Evolutionary conservation across 768 basidiomycete genomes (phyloP).

Genomic region (Termitomyces sp.): DNA sequence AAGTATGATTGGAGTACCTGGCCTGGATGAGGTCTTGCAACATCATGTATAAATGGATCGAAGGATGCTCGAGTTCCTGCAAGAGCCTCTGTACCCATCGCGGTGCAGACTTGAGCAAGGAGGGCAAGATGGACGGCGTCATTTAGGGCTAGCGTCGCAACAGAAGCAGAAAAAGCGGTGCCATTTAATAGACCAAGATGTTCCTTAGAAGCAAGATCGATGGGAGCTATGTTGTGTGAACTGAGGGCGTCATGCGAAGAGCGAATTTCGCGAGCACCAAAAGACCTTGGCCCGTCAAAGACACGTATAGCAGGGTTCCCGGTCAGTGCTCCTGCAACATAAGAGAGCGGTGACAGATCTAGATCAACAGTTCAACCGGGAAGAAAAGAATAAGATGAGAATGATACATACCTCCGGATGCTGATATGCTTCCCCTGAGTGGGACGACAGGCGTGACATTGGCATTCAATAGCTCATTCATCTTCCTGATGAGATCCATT

Average conservation of each 20-base stretch:
- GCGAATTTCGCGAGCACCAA: slow-evolving; percentile 44
- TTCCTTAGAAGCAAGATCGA: slow-evolving; percentile 69
- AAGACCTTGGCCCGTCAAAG: slow-evolving; percentile 47
- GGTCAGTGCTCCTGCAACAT: slow-evolving; percentile 75
- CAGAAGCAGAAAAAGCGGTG: slow-evolving; percentile 77
- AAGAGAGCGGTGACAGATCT: slow-evolving; percentile 79
- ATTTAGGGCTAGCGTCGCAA: slow-evolving; percentile 68
- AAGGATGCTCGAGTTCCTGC: slow-evolving; percentile 67
- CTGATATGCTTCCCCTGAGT: slow-evolving; percentile 76
- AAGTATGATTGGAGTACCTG: slow-evolving; percentile 39
- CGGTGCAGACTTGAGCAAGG: slow-evolving; percentile 69
- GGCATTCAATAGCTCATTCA: slow-evolving; percentile 63
- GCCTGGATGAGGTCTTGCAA: slow-evolving; percentile 78
- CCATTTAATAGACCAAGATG: slow-evolving; percentile 82
- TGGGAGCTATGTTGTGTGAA: slow-evolving; percentile 54
- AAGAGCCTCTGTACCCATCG: slow-evolving; percentile 81
- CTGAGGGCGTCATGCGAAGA: slow-evolving; percentile 53
- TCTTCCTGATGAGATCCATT: slow-evolving; percentile 73
- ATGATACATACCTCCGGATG: slow-evolving; percentile 62
- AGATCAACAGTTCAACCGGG: slow-evolving; percentile 1
- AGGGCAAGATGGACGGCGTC: slow-evolving; percentile 66
- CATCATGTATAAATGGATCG: slow-evolving; percentile 72
- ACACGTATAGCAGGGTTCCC: slow-evolving; percentile 79
- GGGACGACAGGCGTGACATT: slow-evolving; percentile 80
- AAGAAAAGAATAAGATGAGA: slow-evolving; percentile 3